These are phyloP conservation scores for Elsinoe perseae DNA, from an alignment of 2,329 filamentous ascomycete species.

Conservation along the genomic window DNA sequence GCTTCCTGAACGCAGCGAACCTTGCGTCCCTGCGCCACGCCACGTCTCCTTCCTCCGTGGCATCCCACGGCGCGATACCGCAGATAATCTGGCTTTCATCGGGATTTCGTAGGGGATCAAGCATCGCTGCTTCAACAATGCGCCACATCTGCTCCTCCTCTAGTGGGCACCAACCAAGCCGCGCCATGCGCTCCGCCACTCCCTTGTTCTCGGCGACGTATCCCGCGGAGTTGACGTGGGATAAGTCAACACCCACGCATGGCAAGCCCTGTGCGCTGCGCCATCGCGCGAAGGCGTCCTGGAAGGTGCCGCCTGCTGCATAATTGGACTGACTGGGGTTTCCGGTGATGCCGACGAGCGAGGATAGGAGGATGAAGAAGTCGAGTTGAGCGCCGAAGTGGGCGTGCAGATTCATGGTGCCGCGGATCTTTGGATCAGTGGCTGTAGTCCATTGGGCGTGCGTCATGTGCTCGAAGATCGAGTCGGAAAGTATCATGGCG, in stretches of 20 bases:
- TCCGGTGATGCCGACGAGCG: slow-evolving; percentile 22
- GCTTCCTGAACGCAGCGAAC: too few species aligned
- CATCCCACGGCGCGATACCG: too few species aligned
- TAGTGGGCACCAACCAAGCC: too few species aligned
- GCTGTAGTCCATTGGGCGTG: not conserved
- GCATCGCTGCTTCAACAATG: not conserved
- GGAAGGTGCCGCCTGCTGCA: slow-evolving; percentile 22
- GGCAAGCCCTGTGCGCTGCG: slow-evolving; percentile 23
- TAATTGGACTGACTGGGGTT: slow-evolving; percentile 23
- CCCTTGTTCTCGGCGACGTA: slow-evolving; percentile 23
- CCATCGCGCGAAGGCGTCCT: slow-evolving; percentile 24
- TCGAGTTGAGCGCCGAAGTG: not conserved
- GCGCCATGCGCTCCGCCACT: not conserved
- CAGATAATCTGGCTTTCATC: too few species aligned
- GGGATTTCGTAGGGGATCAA: too few species aligned
- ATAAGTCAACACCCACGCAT: slow-evolving; percentile 26
- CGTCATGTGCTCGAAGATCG: not conserved
- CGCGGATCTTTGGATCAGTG: not conserved
- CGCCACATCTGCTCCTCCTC: not conserved
- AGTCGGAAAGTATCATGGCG: not conserved
- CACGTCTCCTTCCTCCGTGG: too few species aligned
- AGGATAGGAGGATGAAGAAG: slow-evolving; percentile 28
- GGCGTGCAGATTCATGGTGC: not conserved
- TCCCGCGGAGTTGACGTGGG: slow-evolving; percentile 28
- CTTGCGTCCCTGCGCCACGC: too few species aligned